Conservation (phyloP, 2,329 filamentous ascomycete species). For the Aspergillus flavus region DNA sequence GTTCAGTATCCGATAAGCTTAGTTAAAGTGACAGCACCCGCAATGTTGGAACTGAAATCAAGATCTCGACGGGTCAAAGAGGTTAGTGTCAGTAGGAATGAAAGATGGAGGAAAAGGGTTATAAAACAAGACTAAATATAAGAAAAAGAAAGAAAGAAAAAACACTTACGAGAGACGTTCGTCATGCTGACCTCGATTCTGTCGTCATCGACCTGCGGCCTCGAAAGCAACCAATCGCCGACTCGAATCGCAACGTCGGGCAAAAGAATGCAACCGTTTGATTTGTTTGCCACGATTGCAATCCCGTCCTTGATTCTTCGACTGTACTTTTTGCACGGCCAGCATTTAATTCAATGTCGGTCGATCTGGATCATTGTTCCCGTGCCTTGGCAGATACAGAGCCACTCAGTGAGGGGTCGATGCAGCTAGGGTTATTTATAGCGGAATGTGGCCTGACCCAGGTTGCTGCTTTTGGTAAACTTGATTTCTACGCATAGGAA, state of each 20-base stretch:
- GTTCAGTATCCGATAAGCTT: not conserved
- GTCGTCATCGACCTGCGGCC: constrained; percentile 25
- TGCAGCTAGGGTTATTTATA: too few species aligned
- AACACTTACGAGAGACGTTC: constrained; percentile 17
- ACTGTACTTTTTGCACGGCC: too few species aligned
- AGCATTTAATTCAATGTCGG: too few species aligned
- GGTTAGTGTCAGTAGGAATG: too few species aligned
- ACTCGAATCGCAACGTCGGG: not conserved
- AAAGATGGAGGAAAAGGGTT: not conserved
- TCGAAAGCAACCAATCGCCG: constrained; percentile 12
- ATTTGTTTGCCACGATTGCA: not conserved
- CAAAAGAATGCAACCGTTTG: not conserved
- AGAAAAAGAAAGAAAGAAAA: not conserved
- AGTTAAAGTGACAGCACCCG: not conserved
- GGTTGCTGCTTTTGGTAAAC: too few species aligned
- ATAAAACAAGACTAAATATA: not conserved
- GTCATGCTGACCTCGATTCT: constrained; percentile 33
- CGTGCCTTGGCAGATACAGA: too few species aligned
- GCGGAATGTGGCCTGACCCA: too few species aligned
- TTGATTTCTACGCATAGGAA: too few species aligned
- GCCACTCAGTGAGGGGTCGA: too few species aligned
- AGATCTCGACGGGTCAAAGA: not conserved
- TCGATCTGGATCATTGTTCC: too few species aligned
- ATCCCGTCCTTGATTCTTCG: not conserved
- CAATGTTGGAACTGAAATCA: not conserved